Evolutionary conservation across 2,329 filamentous ascomycete species (phyloP), one percentile per base, ranked within the genome.

Genomic region (Bretziella fagacearum): DNA sequence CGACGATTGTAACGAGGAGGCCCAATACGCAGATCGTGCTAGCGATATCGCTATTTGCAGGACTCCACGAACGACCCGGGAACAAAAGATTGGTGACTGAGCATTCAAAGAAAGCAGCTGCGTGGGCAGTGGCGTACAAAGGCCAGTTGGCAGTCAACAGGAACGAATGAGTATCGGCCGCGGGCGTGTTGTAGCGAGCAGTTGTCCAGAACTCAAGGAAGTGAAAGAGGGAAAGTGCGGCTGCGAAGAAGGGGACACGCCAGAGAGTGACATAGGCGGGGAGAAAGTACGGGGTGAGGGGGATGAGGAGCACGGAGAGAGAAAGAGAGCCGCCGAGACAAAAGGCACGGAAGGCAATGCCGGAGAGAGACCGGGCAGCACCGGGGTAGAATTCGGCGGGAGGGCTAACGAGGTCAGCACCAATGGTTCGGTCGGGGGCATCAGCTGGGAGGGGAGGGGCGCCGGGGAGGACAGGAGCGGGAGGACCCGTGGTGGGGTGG

Each of bases 191-290:
- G 65, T 82, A 84, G 47, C 71, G 68, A 6, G 89, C 87, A 0
- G 89, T 95, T 26, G 79, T 84, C 70, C 79, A 93, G 68, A 87
- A 98, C 64, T 98, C 91, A 61, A 96, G 78, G 64, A 94, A 96
- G 68, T 98, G 91, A 65, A 96, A 96, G 25, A 81, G 56, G 22
- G 79, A 73, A 41, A 96, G 77, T 11, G 77, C 67, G 44, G 66
- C 65, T 41, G 81, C 57, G 65, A 89, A 89, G 59, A 79, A 76
- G 25, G 75, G 72, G 6, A 73, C 59, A 48, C 77, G 73, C 76
- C 76, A 80, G 48, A 73, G 61, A 11, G 60, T 52, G 4, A 64
- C 65, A 48, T 59, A 55, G 46, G 64, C 55, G 39, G 55, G 46
- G n/a, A 43, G 17, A 8, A 55, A 30, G 44, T 63, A 58, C 26